Base-by-base conservation (phyloP, 371 early-diverging fungal genomes). In the Mucor ambiguus region DNA sequence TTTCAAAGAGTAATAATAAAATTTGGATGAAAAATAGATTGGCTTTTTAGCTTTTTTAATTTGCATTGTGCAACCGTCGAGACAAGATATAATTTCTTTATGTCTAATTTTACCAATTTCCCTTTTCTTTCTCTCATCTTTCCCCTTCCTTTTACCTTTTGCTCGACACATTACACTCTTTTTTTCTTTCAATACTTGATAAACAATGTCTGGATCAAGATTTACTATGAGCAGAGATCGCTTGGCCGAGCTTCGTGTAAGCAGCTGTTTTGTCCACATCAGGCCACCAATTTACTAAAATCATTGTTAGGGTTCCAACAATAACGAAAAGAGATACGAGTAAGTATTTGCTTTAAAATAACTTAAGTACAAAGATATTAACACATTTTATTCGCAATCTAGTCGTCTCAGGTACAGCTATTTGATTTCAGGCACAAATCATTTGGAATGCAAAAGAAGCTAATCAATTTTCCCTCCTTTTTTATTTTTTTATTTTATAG, bases 201-300 rank as follows among this genome's bases (percentile, higher is more conserved):
- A 44, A 20, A 68, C 46, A 52, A 80, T 77, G 77, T 64, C 80
- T 49, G 68, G 67, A 52, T 75, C 83, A 46, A 74, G 83, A 68
- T 83, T 80, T 57, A 83, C 83, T 58, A 83, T 83, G 83, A 83
- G 83, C 61, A 70, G 83, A 68, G 83, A 83, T 70, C 77, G 83
- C 29, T 64, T 83, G 29, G 83, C 83, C 29, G 83, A 83, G 66
- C 68, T 83, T 52, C 71, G 81, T 60, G 83, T 80, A 62, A 35
- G 52, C 38, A 37, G 14, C n/a, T 18, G 4, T 3, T 55, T 32
- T 30, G 10, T 16, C 44, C 0, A 11, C 1, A 49, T 22, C 12
- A 26, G 32, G 32, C 55, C 32, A 20, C 29, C 18, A 55, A 30
- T 5, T 9, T 14, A 55, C n/a, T 32, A n/a, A 55, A 55, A 32